Conservation (phyloP, 352 stramenopile species). For the Pythium vanterpoolii region DNA sequence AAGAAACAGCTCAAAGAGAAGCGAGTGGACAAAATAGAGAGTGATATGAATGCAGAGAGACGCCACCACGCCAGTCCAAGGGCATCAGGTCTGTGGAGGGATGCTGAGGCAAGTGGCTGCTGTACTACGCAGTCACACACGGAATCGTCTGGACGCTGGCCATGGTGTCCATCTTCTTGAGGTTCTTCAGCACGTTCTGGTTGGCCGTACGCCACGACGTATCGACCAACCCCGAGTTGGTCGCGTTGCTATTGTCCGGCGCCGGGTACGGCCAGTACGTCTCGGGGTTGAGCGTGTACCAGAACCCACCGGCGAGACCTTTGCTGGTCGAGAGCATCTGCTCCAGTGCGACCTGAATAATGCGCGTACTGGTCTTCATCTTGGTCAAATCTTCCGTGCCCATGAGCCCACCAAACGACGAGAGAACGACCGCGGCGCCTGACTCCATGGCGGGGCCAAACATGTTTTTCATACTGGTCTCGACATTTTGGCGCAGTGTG, state of each 20-base stretch:
- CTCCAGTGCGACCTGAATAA: constrained; percentile 56
- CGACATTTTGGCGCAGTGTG: constrained; percentile 57
- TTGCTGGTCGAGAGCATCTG: constrained; percentile 55
- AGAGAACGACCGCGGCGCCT: constrained; percentile 64
- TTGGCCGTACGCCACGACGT: constrained; percentile 70
- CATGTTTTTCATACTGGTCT: constrained; percentile 81
- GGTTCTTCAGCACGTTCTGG: constrained; percentile 55
- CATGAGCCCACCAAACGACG: constrained; percentile 78
- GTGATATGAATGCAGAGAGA: constrained; percentile 14
- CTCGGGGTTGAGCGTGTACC: constrained; percentile 78
- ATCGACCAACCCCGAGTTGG: constrained; percentile 58
- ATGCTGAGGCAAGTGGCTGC: neutral
- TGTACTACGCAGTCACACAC: constrained; percentile 31
- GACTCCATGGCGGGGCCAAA: constrained; percentile 62
- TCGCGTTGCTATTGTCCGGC: constrained; percentile 56
- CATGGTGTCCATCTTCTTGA: constrained; percentile 73
- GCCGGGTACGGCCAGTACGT: constrained; percentile 71
- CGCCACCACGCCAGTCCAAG: neutral
- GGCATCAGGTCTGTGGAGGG: neutral
- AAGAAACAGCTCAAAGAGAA: neutral
- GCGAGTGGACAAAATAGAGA: constrained; percentile 6
- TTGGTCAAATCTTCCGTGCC: constrained; percentile 49
- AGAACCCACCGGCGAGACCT: constrained; percentile 72
- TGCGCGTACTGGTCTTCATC: constrained; percentile 69
- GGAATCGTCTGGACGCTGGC: constrained; percentile 60